These are phyloP conservation scores for Leishmania tarentolae DNA, from an alignment of 208 protist species.

Conservation along the genomic window DNA sequence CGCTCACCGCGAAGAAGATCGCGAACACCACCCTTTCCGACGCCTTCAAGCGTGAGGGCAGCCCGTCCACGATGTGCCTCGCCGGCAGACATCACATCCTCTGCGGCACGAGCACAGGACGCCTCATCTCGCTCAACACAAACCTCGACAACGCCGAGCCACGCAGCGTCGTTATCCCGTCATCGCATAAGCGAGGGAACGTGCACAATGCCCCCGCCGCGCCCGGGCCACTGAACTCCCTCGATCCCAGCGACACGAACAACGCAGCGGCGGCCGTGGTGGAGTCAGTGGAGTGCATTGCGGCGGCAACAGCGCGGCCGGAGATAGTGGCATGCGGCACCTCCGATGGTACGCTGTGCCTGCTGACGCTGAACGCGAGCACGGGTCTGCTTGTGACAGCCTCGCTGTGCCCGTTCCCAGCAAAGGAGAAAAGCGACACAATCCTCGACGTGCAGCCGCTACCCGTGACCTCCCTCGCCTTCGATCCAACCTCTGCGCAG, in stretches of 20 bases:
- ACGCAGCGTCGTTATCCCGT: conserved; percentile 37
- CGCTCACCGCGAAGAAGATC: conserved; percentile 52
- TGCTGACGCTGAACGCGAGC: conserved; percentile 68
- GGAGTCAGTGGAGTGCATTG: conserved; percentile 66
- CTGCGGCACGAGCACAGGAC: conserved; percentile 73
- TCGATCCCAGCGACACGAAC: neutral
- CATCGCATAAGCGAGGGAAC: conserved; percentile 25
- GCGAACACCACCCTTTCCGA: conserved; percentile 23
- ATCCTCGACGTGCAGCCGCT: conserved; percentile 30
- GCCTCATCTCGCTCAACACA: conserved; percentile 79
- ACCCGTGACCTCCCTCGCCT: conserved; percentile 64
- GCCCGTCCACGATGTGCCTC: conserved; percentile 68
- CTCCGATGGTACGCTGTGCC: conserved; percentile 60
- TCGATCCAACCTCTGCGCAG: conserved; percentile 68
- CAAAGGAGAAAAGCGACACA: conserved; percentile 34
- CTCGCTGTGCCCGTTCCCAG: conserved; percentile 62
- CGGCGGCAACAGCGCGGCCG: conserved; percentile 56
- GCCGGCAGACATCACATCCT: conserved; percentile 82
- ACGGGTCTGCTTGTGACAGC: conserved; percentile 59
- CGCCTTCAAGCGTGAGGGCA: conserved; percentile 68
- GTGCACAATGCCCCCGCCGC: neutral
- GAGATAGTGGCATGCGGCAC: conserved; percentile 82
- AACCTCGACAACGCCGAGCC: conserved; percentile 59
- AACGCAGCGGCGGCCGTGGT: conserved; percentile 11
- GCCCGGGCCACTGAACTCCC: neutral